Evolutionary conservation across 1,284 basidiomycete species (phyloP), one percentile per base, ranked within the genome.

Genomic region (Pseudozyma pruni): DNA sequence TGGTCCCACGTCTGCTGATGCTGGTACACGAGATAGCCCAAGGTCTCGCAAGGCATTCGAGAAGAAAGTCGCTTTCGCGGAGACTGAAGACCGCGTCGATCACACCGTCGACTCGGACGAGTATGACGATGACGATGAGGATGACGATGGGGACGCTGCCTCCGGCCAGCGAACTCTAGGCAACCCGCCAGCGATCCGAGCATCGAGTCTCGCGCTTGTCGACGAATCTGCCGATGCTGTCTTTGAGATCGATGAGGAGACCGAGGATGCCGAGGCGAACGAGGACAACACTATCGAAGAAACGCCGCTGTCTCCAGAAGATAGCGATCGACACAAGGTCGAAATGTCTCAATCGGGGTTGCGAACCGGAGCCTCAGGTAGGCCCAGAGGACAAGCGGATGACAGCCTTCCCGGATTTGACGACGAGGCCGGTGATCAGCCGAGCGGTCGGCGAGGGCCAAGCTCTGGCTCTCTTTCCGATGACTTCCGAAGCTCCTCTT

Each of bases 31-130:
- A 9, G 41, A 52, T 25, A 55, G 54, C 31, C 66, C 53, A 0
- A 60, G 40, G 17, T 51, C 56, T 3, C 54, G 49, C 45, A 62
- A 56, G 41, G 38, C 46, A 20, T 35, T 50, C 29, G 74, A 75
- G 47, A 76, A 76, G 57, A 78, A 78, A 40, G 76, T 78, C n/a
- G 74, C 74, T n/a, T 78, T 78, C 39, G 76, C 74, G 1, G 69
- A 74, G 54, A 71, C 70, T 3, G 72, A 78, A 34, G 71, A 70
- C 9, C 55, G 59, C n/a, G 69, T 63, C 35, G 69, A 72, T 22
- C 55, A 72, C 27, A 46, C 27, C 17, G 38, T 52, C 13, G 50
- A 41, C 19, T 51, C 37, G 20, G 50, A 53, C 29, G 59, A 67
- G 10, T 55, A 62, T 25, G 72, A 74, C 27, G 69, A 72, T 7